phyloP scores from a whole-genome alignment of 345 rosid species.

The Hibiscus tridactylites region DNA sequence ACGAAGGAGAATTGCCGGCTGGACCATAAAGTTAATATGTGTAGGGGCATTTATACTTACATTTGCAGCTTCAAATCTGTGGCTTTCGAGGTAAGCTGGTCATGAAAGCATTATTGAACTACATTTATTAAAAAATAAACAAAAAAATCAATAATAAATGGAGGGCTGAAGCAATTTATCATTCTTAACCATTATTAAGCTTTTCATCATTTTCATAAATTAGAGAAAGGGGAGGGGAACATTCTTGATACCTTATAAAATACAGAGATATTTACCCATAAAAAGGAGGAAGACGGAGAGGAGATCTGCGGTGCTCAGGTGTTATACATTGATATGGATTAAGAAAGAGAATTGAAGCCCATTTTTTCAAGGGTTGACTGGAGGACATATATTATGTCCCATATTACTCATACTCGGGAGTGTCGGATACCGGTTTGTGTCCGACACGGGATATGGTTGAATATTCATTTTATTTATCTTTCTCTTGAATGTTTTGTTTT shows the following conservation, averaged over 20 bases:
- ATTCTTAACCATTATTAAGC: background rate
- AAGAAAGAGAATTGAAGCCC: background rate
- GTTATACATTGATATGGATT: background rate
- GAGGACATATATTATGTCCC: background rate
- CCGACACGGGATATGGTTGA: background rate
- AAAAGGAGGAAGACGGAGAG: background rate
- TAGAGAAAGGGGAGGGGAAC: background rate
- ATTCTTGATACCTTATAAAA: too few relatives aligned
- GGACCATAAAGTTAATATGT: slow-evolving; percentile 81
- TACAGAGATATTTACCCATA: background rate
- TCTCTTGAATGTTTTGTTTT: background rate
- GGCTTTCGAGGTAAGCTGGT: slow-evolving; percentile 59
- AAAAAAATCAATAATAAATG: background rate
- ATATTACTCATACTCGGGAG: background rate
- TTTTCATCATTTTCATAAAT: background rate
- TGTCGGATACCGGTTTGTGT: background rate
- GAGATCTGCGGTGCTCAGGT: background rate
- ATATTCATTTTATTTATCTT: background rate
- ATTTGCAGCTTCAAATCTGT: slow-evolving; percentile 56
- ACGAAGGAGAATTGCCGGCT: slow-evolving; percentile 72
- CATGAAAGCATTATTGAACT: slow-evolving; percentile 1
- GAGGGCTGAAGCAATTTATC: background rate
- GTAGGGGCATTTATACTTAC: slow-evolving; percentile 66
- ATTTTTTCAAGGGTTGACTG: background rate
- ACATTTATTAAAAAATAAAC: background rate